Base-by-base conservation (phyloP, 2,329 filamentous ascomycete genomes). In the Graphiopsis chlorocephala region DNA sequence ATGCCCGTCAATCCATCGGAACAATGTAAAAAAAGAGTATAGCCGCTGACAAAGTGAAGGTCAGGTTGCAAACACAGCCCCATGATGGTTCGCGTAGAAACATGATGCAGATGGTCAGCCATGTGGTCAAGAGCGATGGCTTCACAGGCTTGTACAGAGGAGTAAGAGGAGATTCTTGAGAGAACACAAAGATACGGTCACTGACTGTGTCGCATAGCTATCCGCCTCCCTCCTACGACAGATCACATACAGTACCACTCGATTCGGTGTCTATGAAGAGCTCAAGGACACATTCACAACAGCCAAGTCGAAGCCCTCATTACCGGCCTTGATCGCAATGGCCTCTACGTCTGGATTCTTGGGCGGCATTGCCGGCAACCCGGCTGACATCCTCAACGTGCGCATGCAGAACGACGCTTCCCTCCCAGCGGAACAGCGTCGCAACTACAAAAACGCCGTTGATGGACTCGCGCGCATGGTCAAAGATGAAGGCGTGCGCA, bases 231-330 rank as follows among this genome's bases (percentile, higher is more conserved):
- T 98, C 57, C 85, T 98, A 65, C 93, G 95, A 69, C 95, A 98
- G 81, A 85, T 80, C 63, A 98, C 95, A 66, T 99, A 99, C 82
- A 95, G 91, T 66, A 99, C 95, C 59, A 95, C 93, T 42, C 92
- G 95, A 57, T 99, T 99, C 81, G 95, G 93, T 69, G 88, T 97
- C 69, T 99, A 99, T 83, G 95, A 98, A 80, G 88, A 96, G 71
- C 84, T 98, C 66, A 99, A 99, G 80, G 81, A 85, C 26, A 85
- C 84, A 60, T 84, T 89, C 74, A 86, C 86, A 42, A 81, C 83
- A 8, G 69, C 78, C 33, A 75, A 76, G 1, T 72, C 75, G 3
- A 76, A 82, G 61, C 90, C 93, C 2, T 87, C 90, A 2, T 88
- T 97, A 72, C 82, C 88, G 12, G 69, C 71, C 17, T 88, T 99